Conservation (phyloP, 352 stramenopile species). For the Peronospora destructor region DNA sequence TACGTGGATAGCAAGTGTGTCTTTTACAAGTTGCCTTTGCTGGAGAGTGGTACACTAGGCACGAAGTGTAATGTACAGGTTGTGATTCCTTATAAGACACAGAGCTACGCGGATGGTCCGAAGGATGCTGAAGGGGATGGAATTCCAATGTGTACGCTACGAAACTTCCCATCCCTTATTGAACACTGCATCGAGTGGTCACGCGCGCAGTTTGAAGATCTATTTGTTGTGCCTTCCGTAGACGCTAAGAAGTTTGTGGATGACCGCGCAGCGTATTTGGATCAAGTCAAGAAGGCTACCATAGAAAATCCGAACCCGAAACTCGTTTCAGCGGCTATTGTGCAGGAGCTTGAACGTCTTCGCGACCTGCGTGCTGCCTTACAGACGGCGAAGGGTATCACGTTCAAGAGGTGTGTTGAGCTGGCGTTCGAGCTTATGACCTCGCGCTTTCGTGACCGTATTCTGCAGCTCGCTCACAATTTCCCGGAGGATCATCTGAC, state of each 20-base stretch:
- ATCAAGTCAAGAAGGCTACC: slow-evolving; percentile 58
- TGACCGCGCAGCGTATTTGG: slow-evolving; percentile 64
- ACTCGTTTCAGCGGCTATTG: slow-evolving; percentile 52
- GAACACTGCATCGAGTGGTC: slow-evolving; percentile 99
- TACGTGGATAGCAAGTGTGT: slow-evolving; percentile 99
- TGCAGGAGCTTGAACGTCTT: slow-evolving; percentile 69
- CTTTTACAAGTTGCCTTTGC: slow-evolving; percentile 92
- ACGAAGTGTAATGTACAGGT: slow-evolving; percentile 97
- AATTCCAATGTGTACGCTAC: slow-evolving; percentile 98
- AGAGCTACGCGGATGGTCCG: slow-evolving; percentile 92
- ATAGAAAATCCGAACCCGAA: slow-evolving; percentile 74
- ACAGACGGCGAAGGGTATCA: slow-evolving; percentile 43
- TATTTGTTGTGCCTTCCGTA: slow-evolving; percentile 73
- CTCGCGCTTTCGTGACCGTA: slow-evolving; percentile 80
- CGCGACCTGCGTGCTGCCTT: slow-evolving; percentile 47
- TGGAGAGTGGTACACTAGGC: slow-evolving; percentile 97
- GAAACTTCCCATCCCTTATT: slow-evolving; percentile 96
- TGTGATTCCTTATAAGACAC: slow-evolving; percentile 78
- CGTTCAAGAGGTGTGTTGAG: slow-evolving; percentile 67
- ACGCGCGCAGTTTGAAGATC: slow-evolving; percentile 80
- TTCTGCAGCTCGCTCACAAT: slow-evolving; percentile 83
- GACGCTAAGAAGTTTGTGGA: slow-evolving; percentile 85
- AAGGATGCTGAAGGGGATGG: slow-evolving; percentile 97
- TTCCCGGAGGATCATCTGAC: slow-evolving; percentile 80
- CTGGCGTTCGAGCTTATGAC: slow-evolving; percentile 73